Conservation (phyloP, 805 yeast species). For the Candida sanyiensis region DNA sequence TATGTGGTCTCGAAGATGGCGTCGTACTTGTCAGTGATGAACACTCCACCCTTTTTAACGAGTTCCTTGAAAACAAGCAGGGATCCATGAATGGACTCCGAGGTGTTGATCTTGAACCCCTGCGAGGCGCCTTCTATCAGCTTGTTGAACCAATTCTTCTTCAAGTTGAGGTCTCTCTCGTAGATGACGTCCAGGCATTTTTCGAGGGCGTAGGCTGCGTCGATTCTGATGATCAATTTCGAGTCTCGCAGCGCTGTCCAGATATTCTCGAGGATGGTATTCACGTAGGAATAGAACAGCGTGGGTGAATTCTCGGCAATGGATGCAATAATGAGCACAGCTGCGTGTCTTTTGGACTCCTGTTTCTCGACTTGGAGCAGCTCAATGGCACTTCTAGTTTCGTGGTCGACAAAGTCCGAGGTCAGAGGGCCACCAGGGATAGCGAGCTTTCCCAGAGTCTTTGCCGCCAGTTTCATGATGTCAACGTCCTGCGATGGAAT, state of each 20-base stretch:
- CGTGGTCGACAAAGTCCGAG: conserved; percentile 89
- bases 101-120: conserved; percentile 46
- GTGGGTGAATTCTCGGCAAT: conserved; percentile 87
- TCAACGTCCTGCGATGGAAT: conserved; percentile 78
- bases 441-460: conserved; percentile 82
- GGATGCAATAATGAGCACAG: conserved; percentile 74
- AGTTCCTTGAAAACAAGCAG: conserved; percentile 77
- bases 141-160: conserved; percentile 70
- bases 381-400: conserved; percentile 83
- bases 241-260: conserved; percentile 87
- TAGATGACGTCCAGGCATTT: conserved; percentile 74
- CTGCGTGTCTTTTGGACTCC: conserved; percentile 85
- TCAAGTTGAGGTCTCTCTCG: conserved; percentile 65
- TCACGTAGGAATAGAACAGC: conserved; percentile 68
- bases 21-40: conserved; percentile 65
- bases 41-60: conserved; percentile 63
- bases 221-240: conserved; percentile 67
- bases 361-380: conserved; percentile 87
- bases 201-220: conserved; percentile 77
- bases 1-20: conserved; percentile 72
- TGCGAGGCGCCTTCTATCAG: conserved; percentile 62
- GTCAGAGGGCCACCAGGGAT: conserved; percentile 85
- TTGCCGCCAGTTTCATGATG: conserved; percentile 83
- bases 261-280: conserved; percentile 71
- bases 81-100: conserved; percentile 84